Evolutionary conservation across 495 filamentous ascomycete genomes (phyloP).

Genomic region (Podospora anserina): DNA sequence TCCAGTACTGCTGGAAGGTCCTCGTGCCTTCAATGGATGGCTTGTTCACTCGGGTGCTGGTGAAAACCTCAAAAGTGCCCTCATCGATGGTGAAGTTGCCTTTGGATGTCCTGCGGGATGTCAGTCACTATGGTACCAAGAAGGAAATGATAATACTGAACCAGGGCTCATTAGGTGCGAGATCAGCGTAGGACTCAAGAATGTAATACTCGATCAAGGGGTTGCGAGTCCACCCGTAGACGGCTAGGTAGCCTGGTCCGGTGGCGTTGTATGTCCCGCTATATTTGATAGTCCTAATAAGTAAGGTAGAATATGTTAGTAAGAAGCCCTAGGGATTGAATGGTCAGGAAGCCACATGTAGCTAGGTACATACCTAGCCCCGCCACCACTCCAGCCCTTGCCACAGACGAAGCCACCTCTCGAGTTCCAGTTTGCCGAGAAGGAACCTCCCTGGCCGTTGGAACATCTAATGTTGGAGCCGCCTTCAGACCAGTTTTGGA

Average conservation of each 20-base stretch:
- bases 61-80: slow-evolving; percentile 55
- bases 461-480: slow-evolving; percentile 53
- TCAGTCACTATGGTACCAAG: background rate
- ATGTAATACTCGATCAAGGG: slow-evolving; percentile 68
- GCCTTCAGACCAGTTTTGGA: slow-evolving; percentile 61
- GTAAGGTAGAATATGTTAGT: too few relatives aligned
- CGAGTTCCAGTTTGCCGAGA: slow-evolving; percentile 54
- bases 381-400: slow-evolving; percentile 58
- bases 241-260: slow-evolving; percentile 57
- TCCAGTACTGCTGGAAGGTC: slow-evolving; percentile 65
- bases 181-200: slow-evolving; percentile 56
- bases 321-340: too few relatives aligned
- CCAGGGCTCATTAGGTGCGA: slow-evolving; percentile 50
- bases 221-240: slow-evolving; percentile 64
- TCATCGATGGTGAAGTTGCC: slow-evolving; percentile 57
- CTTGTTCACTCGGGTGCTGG: slow-evolving; percentile 54
- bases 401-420: slow-evolving; percentile 58
- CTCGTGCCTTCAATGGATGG: slow-evolving; percentile 58
- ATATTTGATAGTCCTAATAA: slow-evolving; percentile 51
- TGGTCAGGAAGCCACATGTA: too few relatives aligned
- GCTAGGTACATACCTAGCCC: slow-evolving; percentile 35
- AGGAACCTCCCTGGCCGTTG: slow-evolving; percentile 51
- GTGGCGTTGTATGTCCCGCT: slow-evolving; percentile 52
- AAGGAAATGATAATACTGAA: background rate
- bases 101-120: slow-evolving; percentile 35